Evolutionary conservation across 345 rosid species (phyloP).

Genomic region (Brassica rapa): DNA sequence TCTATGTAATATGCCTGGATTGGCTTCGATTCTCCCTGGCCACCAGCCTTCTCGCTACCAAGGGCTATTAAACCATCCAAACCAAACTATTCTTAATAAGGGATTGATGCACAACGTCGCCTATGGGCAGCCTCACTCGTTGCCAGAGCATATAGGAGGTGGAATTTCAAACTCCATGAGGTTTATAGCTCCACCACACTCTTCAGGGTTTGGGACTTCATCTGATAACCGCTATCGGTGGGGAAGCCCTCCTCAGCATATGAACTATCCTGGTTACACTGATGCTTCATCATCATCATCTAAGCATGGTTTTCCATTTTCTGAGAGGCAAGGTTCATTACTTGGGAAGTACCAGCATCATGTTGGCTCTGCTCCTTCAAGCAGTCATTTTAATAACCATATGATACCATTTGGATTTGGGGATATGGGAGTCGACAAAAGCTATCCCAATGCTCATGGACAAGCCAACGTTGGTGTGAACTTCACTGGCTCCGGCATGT

Average conservation of each 20-base stretch:
- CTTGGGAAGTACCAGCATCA: conserved; percentile 67
- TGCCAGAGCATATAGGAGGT: conserved; percentile 52
- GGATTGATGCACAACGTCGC: conserved; percentile 51
- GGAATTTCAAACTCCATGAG: conserved; percentile 50
- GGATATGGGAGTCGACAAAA: conserved; percentile 52
- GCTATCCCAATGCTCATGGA: conserved; percentile 51
- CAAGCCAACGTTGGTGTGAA: conserved; percentile 46
- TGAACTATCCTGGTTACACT: conserved; percentile 58
- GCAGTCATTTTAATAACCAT: conserved; percentile 60
- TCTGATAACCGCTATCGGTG: conserved; percentile 89
- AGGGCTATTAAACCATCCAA: conserved; percentile 53
- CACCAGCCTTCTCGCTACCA: conserved; percentile 63
- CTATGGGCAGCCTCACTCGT: conserved; percentile 57
- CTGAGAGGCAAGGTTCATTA: conserved; percentile 55
- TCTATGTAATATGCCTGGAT: conserved; percentile 61
- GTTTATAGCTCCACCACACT: conserved; percentile 59
- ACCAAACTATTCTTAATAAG: conserved; percentile 49
- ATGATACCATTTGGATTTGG: conserved; percentile 52
- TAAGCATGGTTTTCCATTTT: conserved; percentile 56
- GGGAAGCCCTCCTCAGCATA: conserved; percentile 73
- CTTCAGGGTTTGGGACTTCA: conserved; percentile 63
- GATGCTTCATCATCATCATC: conserved; percentile 55
- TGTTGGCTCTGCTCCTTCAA: conserved; percentile 95
- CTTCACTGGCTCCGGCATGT: conserved; percentile 57
- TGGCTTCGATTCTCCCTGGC: conserved; percentile 84